Base-by-base conservation (phyloP, 768 basidiomycete species). In the Xerocomus spinulosus region DNA sequence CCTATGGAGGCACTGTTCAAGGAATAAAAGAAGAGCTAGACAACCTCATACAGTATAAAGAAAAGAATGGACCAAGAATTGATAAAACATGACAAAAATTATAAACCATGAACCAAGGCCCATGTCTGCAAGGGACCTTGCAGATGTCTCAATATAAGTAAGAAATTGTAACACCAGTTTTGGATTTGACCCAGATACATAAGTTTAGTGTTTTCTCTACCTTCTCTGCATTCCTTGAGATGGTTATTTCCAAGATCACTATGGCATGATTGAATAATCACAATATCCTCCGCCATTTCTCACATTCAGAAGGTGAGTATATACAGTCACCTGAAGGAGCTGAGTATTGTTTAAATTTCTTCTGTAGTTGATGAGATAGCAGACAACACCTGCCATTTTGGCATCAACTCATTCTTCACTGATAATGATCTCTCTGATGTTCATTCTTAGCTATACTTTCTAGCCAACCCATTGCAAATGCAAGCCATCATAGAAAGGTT, bases 251-350 rank as follows among this genome's bases (percentile, higher is more conserved):
- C 5, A 91, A 93, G 66, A 71, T 92, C 43, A 92, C 91, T 10
- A 93, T 92, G 91, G 91, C 91, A n/a, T 80, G 91, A 44, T 67
- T 93, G 64, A 93, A 93, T 67, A 76, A 86, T 57, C 87, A 87
- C 73, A 93, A 92, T 60, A 83, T 92, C 9, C 77, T 93, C 20
- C 84, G 77, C 59, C 91, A 93, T 70, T 93, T 92, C 72, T 92
- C 89, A 20, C 91, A 93, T 69, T 84, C 89, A 20, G 91, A 90
- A 52, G 82, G 83, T 84, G 63, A 44, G 77, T 57, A 33, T 68
- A 24, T 39, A 20, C 57, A 29, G 17, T 39, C 28, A 8, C 42
- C 14, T 18, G 12, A 17, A 9, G 26, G 9, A 3, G 5, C n/a
- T 18, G 9, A 5, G 4, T 32, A n/a, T 34, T n/a, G 7, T 42